A percentile compares a stretch with the other conserved stretches of the same genome.
phyloP scores from a whole-genome alignment of 2,329 filamentous ascomycete genomes.

The Truncatella angustata region DNA sequence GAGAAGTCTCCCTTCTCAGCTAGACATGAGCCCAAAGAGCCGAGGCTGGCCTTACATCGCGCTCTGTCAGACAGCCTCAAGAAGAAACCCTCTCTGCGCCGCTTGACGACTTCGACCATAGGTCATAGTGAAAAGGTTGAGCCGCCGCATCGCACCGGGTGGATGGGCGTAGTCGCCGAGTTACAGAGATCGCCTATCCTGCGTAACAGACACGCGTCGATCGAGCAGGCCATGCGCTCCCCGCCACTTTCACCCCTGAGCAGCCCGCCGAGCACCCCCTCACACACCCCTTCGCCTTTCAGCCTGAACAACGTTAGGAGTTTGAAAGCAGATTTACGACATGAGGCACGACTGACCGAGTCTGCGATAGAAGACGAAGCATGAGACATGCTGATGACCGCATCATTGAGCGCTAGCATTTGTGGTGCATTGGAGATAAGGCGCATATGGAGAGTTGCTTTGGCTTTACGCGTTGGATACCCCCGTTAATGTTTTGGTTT shows the following conservation, averaged over 20 bases:
- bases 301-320: background rate
- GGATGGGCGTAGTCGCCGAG: conserved; percentile 63
- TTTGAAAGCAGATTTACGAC: background rate
- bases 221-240: conserved; percentile 55
- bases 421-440: background rate
- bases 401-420: background rate
- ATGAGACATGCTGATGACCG: background rate
- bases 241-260: conserved; percentile 28
- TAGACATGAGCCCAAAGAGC: conserved; percentile 24
- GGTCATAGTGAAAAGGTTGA: conserved; percentile 49
- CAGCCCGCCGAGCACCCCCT: background rate
- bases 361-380: background rate
- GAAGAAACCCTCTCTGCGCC: conserved; percentile 47
- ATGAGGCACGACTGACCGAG: background rate
- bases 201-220: conserved; percentile 61
- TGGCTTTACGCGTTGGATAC: background rate
- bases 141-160: conserved; percentile 50
- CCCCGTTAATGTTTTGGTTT: conserved; percentile 1
- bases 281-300: background rate
- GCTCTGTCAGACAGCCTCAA: conserved; percentile 42
- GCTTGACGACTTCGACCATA: conserved; percentile 53
- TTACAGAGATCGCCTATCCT: conserved; percentile 60
- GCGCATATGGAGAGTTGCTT: background rate
- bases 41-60: conserved; percentile 35
- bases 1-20: conserved; percentile 26